Evolutionary conservation across 1,139 yeast species (phyloP).

Genomic region (Taphrina confusa): DNA sequence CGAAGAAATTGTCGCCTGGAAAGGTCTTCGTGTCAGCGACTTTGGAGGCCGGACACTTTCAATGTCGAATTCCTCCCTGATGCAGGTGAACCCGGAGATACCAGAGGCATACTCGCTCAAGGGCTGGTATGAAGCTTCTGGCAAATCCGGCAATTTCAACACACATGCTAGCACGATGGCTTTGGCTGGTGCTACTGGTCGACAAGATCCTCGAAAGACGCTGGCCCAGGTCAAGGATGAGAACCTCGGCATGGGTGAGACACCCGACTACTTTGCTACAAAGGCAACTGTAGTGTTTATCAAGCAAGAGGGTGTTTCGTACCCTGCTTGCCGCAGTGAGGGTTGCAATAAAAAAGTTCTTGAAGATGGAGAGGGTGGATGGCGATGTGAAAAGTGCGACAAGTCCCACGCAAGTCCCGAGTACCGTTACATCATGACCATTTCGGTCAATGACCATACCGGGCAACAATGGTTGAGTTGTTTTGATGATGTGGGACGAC

Average conservation of each 20-base stretch:
- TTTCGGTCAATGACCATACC: conserved; percentile 72
- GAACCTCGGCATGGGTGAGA: conserved; percentile 66
- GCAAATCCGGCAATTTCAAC: conserved; percentile 48
- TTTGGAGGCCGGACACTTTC: conserved; percentile 86
- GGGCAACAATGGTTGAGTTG: conserved; percentile 85
- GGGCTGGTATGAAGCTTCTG: conserved; percentile 93
- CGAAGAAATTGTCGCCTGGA: conserved; percentile 87
- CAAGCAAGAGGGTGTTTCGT: conserved; percentile 73
- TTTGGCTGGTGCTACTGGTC: conserved; percentile 45
- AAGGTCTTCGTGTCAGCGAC: conserved; percentile 86
- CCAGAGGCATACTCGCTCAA: conserved; percentile 83
- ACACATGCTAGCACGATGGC: conserved; percentile 36
- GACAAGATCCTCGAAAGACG: conserved; percentile 50
- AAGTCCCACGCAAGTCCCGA: conserved; percentile 65
- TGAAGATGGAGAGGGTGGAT: conserved; percentile 60
- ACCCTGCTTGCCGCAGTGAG: conserved; percentile 79
- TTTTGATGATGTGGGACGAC: conserved; percentile 80
- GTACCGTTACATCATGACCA: conserved; percentile 73
- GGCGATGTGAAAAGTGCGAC: conserved; percentile 95
- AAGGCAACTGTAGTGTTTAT: conserved; percentile 74
- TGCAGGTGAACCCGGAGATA: conserved; percentile 79
- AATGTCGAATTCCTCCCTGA: conserved; percentile 73
- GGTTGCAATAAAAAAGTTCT: conserved; percentile 82
- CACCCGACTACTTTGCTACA: conserved; percentile 73
- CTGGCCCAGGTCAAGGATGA: conserved; percentile 68